phyloP scores from a whole-genome alignment of 768 basidiomycete species.

The Multifurca ochricompacta region DNA sequence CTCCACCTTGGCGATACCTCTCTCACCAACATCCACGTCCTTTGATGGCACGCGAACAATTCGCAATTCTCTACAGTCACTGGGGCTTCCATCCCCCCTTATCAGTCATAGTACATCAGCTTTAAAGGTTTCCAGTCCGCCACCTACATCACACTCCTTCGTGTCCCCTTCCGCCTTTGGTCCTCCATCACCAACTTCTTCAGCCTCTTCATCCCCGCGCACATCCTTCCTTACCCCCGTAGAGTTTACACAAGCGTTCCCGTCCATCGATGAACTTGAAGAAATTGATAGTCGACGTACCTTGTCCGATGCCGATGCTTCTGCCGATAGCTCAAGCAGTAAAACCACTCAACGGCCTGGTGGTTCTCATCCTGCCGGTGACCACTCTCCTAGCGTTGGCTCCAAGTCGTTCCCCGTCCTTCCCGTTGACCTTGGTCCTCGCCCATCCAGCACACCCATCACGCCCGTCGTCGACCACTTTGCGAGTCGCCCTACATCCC shows the following conservation, averaged over 20 bases:
- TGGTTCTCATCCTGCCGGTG: slow-evolving; percentile 22
- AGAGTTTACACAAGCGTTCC: slow-evolving; percentile 61
- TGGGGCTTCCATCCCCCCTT: slow-evolving; percentile 18
- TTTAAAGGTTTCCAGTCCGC: slow-evolving; percentile 21
- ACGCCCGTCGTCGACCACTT: slow-evolving; percentile 50
- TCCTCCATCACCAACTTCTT: slow-evolving; percentile 68
- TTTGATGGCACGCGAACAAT: slow-evolving; percentile 23
- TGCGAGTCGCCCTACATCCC: slow-evolving; percentile 54
- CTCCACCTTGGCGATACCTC: slow-evolving; percentile 28
- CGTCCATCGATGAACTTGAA: slow-evolving; percentile 70
- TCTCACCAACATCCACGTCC: slow-evolving; percentile 28
- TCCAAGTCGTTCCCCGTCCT: slow-evolving; percentile 34
- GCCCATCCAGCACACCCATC: slow-evolving; percentile 66
- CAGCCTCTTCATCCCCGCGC: slow-evolving; percentile 56
- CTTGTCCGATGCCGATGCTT: slow-evolving; percentile 40
- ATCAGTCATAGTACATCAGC: slow-evolving; percentile 23
- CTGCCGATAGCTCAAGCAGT: slow-evolving; percentile 23
- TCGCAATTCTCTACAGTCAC: slow-evolving; percentile 19
- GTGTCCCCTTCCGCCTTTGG: slow-evolving; percentile 66
- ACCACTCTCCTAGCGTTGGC: slow-evolving; percentile 11
- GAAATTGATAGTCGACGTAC: slow-evolving; percentile 43
- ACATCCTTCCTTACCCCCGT: slow-evolving; percentile 35
- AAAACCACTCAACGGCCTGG: slow-evolving; percentile 17
- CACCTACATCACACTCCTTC: slow-evolving; percentile 42
- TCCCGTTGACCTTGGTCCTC: slow-evolving; percentile 40